phyloP scores from a whole-genome alignment of 1,284 basidiomycete genomes.

The Tausonia pullulans region DNA sequence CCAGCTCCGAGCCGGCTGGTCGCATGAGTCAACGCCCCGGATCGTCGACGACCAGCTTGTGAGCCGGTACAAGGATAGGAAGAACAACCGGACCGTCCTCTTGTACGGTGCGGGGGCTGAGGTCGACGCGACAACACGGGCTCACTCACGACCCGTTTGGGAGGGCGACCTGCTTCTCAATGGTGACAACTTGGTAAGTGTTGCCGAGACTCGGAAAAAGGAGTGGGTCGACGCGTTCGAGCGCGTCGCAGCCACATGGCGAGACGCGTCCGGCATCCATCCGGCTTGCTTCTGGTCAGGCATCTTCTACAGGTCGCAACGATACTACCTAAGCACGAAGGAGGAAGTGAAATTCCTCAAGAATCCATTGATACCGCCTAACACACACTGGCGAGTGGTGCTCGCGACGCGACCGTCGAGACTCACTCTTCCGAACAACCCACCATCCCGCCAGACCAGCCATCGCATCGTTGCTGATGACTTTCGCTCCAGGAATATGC shows the following conservation, averaged over 20 bases:
- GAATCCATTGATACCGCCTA: no score
- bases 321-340: no score
- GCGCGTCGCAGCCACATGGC: no score
- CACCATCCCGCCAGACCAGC: no score
- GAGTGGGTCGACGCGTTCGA: no score
- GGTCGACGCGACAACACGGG: slow-evolving; percentile 65
- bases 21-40: slow-evolving; percentile 9
- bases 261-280: no score
- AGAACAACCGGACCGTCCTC: slow-evolving; percentile 61
- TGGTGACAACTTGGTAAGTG: slow-evolving; percentile 75
- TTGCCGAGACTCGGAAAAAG: no score
- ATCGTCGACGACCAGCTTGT: slow-evolving; percentile 35
- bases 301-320: no score
- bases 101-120: slow-evolving; percentile 78
- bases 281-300: no score
- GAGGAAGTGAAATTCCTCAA: no score
- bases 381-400: no score
- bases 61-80: slow-evolving; percentile 77
- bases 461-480: neutral
- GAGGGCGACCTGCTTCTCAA: slow-evolving; percentile 83
- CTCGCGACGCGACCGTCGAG: no score
- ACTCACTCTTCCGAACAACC: neutral
- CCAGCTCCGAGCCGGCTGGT: slow-evolving; percentile 15
- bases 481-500: slow-evolving; percentile 62
- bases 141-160: slow-evolving; percentile 68